phyloP scores from a whole-genome alignment of 768 basidiomycete genomes.

The Phaffia tasmanica region DNA sequence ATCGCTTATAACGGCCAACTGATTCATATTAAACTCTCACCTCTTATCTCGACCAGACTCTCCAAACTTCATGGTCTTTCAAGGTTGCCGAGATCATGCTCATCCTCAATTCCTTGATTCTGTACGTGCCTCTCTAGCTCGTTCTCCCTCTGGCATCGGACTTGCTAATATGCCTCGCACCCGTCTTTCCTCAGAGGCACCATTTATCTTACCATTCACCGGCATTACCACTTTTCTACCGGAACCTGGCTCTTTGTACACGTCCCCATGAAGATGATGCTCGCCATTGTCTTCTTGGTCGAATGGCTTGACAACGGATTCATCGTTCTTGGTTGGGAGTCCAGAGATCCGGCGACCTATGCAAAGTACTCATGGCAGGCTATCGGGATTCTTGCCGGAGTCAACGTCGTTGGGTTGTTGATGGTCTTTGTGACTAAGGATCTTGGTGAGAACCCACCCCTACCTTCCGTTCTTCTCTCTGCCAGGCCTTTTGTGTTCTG shows the following conservation, averaged over 20 bases:
- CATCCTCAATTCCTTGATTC: constrained; percentile 55
- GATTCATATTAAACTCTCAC: background rate
- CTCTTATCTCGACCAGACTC: constrained; percentile 42
- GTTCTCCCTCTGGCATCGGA: background rate
- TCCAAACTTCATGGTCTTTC: constrained; percentile 51
- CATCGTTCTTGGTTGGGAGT: constrained; percentile 56
- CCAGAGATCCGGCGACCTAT: constrained; percentile 42
- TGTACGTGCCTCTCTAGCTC: constrained; percentile 38
- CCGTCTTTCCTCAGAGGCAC: constrained; percentile 43
- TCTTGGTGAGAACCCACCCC: constrained; percentile 40
- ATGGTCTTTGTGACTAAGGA: constrained; percentile 32
- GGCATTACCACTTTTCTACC: constrained; percentile 38
- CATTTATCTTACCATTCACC: constrained; percentile 63
- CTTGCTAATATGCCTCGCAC: background rate
- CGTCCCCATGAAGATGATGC: constrained; percentile 66
- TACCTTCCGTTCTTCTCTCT: constrained; percentile 48
- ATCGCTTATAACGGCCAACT: constrained; percentile 1
- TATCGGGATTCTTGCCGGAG: constrained; percentile 54
- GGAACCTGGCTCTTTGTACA: constrained; percentile 76
- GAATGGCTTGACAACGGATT: constrained; percentile 50
- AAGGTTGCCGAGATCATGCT: constrained; percentile 62
- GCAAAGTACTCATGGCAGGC: constrained; percentile 59
- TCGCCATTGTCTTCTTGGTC: constrained; percentile 56
- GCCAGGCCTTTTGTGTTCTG: background rate
- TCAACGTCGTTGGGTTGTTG: constrained; percentile 45